Evolutionary conservation across 2,329 filamentous ascomycete genomes (phyloP).

Genomic region (Ophiocordyceps camponoti-floridani): DNA sequence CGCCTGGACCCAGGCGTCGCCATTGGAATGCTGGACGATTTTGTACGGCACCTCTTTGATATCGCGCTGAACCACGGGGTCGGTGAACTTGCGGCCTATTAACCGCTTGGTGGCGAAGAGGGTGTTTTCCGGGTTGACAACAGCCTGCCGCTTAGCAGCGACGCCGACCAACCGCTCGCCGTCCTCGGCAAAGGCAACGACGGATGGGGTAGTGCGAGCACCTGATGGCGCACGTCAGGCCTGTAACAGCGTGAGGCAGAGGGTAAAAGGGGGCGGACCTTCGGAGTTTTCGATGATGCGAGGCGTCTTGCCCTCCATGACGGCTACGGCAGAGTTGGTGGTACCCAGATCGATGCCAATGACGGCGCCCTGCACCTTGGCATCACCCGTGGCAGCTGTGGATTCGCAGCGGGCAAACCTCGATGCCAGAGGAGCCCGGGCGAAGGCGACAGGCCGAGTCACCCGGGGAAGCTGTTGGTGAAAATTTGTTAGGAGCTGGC

Average conservation of each 20-base stretch:
- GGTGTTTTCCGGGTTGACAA: slow-evolving; percentile 97
- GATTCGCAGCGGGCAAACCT: slow-evolving; percentile 66
- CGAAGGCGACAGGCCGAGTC: slow-evolving; percentile 46
- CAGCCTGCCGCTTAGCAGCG: slow-evolving; percentile 91
- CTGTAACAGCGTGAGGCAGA: too few relatives aligned
- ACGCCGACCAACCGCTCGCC: slow-evolving; percentile 94
- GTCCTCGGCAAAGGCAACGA: slow-evolving; percentile 89
- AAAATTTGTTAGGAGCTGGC: slow-evolving; percentile 6
- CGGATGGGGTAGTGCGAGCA: slow-evolving; percentile 42
- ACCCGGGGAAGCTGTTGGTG: slow-evolving; percentile 55
- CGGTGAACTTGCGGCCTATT: slow-evolving; percentile 93
- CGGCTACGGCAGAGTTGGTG: slow-evolving; percentile 91
- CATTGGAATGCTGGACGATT: slow-evolving; percentile 93
- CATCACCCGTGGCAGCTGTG: slow-evolving; percentile 31
- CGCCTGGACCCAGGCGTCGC: slow-evolving; percentile 89
- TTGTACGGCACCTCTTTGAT: slow-evolving; percentile 98
- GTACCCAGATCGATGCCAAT: slow-evolving; percentile 98
- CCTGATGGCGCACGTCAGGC: slow-evolving; percentile 4
- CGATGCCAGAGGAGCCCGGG: slow-evolving; percentile 53
- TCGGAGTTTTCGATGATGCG: slow-evolving; percentile 97
- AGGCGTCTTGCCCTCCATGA: slow-evolving; percentile 93
- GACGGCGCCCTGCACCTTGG: slow-evolving; percentile 83
- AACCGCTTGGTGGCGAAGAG: slow-evolving; percentile 97
- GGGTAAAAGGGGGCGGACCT: slow-evolving; percentile 32
- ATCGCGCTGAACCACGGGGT: slow-evolving; percentile 85